These are phyloP conservation scores for Ramalina intermedia DNA, from an alignment of 495 filamentous ascomycete genomes.

Conservation along the genomic window DNA sequence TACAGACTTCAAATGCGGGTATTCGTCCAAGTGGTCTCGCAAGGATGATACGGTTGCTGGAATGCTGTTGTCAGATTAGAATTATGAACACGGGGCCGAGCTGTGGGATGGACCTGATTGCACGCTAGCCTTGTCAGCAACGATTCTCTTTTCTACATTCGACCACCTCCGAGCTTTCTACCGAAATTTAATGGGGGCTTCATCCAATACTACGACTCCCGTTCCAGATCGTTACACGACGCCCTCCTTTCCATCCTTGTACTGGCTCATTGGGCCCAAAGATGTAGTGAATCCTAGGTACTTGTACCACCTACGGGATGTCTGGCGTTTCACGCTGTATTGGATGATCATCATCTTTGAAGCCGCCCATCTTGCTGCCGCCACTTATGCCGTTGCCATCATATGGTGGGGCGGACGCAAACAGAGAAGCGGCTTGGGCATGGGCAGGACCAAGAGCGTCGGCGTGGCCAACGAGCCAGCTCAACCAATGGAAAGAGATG, in stretches of 20 bases:
- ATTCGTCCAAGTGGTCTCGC: no score
- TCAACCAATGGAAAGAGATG: not conserved
- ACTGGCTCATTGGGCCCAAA: slow-evolving; percentile 50
- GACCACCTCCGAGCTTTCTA: no score
- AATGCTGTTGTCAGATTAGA: no score
- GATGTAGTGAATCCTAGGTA: slow-evolving; percentile 37
- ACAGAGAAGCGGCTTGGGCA: slow-evolving; percentile 25
- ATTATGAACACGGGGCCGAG: no score
- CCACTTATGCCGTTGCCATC: slow-evolving; percentile 57
- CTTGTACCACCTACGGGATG: slow-evolving; percentile 65
- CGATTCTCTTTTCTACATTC: no score
- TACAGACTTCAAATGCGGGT: no score
- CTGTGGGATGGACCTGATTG: no score
- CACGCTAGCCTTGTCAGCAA: no score
- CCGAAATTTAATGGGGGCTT: no score
- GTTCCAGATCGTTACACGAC: slow-evolving; percentile 53
- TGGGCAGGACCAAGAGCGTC: slow-evolving; percentile 17
- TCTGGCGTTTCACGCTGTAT: slow-evolving; percentile 82
- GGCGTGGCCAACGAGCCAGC: not conserved
- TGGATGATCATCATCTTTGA: slow-evolving; percentile 57
- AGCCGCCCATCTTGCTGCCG: slow-evolving; percentile 35
- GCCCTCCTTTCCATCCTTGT: slow-evolving; percentile 78
- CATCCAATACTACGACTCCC: slow-evolving; percentile 18
- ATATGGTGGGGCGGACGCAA: slow-evolving; percentile 29
- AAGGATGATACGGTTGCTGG: no score